Percentiles rank a stretch among this genome's conserved stretches.
These are phyloP conservation scores for Hypericum androsaemum DNA, from an alignment of 345 rosid genomes.

Conservation along the genomic window DNA sequence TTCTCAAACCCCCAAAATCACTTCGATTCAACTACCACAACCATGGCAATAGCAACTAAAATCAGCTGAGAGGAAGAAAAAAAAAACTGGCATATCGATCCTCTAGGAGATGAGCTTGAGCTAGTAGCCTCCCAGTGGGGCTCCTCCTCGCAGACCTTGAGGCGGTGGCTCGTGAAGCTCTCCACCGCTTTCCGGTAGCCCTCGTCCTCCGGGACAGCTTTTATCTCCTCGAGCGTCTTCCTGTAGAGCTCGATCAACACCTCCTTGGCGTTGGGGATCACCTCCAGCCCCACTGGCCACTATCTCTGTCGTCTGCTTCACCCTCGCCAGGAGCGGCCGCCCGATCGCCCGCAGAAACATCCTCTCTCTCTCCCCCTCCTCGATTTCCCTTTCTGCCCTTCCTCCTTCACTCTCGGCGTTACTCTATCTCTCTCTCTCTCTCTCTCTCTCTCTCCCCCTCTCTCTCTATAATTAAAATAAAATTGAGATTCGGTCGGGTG, in stretches of 20 bases:
- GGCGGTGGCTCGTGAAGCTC: slow-evolving; percentile 73
- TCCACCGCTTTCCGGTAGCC: slow-evolving; percentile 97
- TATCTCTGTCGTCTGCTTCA: slow-evolving; percentile 92
- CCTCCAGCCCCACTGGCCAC: slow-evolving; percentile 92
- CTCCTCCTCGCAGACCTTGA: slow-evolving; percentile 70
- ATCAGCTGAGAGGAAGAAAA: no score
- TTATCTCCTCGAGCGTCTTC: slow-evolving; percentile 91
- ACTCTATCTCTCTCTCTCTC: no score
- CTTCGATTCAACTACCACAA: no score
- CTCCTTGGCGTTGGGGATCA: slow-evolving; percentile 83
- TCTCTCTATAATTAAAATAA: no score
- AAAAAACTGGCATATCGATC: slow-evolving; percentile 53
- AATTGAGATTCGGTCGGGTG: no score
- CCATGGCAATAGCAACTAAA: no score
- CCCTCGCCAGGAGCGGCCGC: slow-evolving; percentile 87
- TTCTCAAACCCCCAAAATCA: no score
- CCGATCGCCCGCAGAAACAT: slow-evolving; percentile 73
- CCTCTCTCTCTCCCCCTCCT: not conserved
- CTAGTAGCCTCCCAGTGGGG: slow-evolving; percentile 84
- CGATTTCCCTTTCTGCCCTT: not conserved
- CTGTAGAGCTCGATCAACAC: slow-evolving; percentile 63
- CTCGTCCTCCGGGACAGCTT: slow-evolving; percentile 89
- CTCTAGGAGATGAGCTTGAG: slow-evolving; percentile 76
- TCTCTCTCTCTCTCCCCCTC: no score
- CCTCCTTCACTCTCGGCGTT: no score